A percentile compares a stretch with the other conserved stretches of the same genome.
Evolutionary conservation across 2,329 filamentous ascomycete species (phyloP).

Genomic region (Zopfia rhizophila): DNA sequence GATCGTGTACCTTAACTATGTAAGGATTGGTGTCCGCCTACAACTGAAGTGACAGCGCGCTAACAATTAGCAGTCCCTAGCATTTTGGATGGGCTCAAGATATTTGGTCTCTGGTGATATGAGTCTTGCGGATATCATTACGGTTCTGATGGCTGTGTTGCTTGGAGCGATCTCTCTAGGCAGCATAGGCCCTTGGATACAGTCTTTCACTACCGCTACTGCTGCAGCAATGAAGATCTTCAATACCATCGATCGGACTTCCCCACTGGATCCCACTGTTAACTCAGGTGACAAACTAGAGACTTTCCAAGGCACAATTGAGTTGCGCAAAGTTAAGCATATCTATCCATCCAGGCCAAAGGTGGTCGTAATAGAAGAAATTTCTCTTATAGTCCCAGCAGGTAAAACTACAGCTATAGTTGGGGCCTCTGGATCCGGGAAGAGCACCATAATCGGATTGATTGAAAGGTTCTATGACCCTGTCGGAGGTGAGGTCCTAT

Average conservation of each 20-base stretch:
- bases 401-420: conserved; percentile 90
- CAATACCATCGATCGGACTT: too few relatives aligned
- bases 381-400: conserved; percentile 82
- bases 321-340: conserved; percentile 82
- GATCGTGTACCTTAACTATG: too few relatives aligned
- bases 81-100: conserved; percentile 42
- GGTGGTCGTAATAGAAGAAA: conserved; percentile 83
- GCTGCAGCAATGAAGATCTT: too few relatives aligned
- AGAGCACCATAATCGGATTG: conserved; percentile 90
- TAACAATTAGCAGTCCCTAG: too few relatives aligned
- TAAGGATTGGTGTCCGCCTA: too few relatives aligned
- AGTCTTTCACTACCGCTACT: conserved; percentile 19
- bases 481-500: conserved; percentile 72
- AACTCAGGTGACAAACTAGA: conserved; percentile 76
- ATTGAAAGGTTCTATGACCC: conserved; percentile 94
- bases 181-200: conserved; percentile 15
- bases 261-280: too few relatives aligned
- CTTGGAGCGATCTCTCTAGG: conserved; percentile 89
- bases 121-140: conserved; percentile 74
- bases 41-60: too few relatives aligned
- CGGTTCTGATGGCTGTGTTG: conserved; percentile 85
- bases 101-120: conserved; percentile 66
- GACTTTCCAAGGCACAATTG: conserved; percentile 76
- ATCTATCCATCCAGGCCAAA: conserved; percentile 93
- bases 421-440: conserved; percentile 89